These are phyloP conservation scores for Phtheirospermum japonicum DNA, from an alignment of 257 asterid species.

Conservation along the genomic window DNA sequence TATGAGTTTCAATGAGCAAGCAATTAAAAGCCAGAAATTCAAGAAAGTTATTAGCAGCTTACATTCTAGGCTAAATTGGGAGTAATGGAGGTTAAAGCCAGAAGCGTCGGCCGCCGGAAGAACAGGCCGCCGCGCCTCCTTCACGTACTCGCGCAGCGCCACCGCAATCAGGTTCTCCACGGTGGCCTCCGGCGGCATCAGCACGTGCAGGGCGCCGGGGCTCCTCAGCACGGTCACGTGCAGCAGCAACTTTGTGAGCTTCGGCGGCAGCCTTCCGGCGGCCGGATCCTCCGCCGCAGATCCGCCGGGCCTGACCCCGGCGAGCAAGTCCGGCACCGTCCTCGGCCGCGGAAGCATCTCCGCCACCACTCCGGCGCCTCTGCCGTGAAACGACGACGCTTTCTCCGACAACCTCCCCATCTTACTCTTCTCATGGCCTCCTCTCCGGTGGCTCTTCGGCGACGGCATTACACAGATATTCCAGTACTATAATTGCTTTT, in stretches of 20 bases:
- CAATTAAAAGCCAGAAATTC: no score
- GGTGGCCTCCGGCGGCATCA: slow-evolving; percentile 63
- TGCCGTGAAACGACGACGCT: slow-evolving; percentile 61
- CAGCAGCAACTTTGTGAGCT: slow-evolving; percentile 64
- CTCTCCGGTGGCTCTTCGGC: slow-evolving; percentile 55
- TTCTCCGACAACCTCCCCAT: slow-evolving; percentile 60
- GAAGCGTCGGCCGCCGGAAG: slow-evolving; percentile 34
- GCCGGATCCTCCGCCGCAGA: slow-evolving; percentile 4
- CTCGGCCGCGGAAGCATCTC: slow-evolving; percentile 67
- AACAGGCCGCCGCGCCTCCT: slow-evolving; percentile 68
- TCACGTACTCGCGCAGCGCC: slow-evolving; percentile 57
- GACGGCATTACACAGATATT: slow-evolving; percentile 53
- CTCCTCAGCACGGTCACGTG: slow-evolving; percentile 84
- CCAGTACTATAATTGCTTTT: neutral
- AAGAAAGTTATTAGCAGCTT: slow-evolving; percentile 30
- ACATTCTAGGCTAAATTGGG: slow-evolving; percentile 91
- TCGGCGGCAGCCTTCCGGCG: slow-evolving; percentile 23
- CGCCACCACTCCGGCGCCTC: slow-evolving; percentile 32
- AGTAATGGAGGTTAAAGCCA: slow-evolving; percentile 78
- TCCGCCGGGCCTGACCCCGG: slow-evolving; percentile 18
- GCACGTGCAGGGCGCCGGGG: slow-evolving; percentile 65
- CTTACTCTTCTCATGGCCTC: slow-evolving; percentile 49
- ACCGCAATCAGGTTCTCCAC: slow-evolving; percentile 70
- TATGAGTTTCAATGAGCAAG: no score
- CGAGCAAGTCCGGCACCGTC: slow-evolving; percentile 69